Conservation (phyloP, 306 rosid genomes). For the Gillenia trifoliata region DNA sequence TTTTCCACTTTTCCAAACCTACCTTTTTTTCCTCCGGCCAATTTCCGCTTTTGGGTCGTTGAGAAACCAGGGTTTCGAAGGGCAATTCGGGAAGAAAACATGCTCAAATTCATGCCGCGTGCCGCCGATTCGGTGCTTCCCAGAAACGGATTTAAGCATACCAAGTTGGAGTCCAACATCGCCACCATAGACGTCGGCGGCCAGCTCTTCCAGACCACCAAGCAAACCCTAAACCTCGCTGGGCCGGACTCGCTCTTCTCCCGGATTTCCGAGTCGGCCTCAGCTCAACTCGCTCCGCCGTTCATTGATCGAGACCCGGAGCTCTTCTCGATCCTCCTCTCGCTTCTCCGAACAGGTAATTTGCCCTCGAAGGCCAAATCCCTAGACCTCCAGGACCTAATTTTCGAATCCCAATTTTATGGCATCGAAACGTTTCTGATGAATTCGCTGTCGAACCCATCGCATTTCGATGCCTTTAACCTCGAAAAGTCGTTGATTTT, state of each 20-base stretch:
- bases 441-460: slow-evolving; percentile 62
- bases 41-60: neutral
- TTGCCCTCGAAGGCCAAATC: slow-evolving; percentile 78
- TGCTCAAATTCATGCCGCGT: slow-evolving; percentile 37
- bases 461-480: slow-evolving; percentile 80
- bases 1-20: neutral
- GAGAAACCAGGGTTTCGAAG: neutral
- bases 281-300: slow-evolving; percentile 18
- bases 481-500: slow-evolving; percentile 57
- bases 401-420: slow-evolving; percentile 65
- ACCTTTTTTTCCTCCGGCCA: neutral
- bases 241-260: slow-evolving; percentile 59
- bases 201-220: slow-evolving; percentile 78
- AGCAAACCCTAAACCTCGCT: slow-evolving; percentile 65
- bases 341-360: slow-evolving; percentile 84
- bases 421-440: slow-evolving; percentile 64
- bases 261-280: slow-evolving; percentile 27
- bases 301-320: slow-evolving; percentile 92
- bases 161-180: slow-evolving; percentile 42
- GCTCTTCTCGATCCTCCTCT: slow-evolving; percentile 69
- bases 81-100: neutral
- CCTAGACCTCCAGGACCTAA: slow-evolving; percentile 69
- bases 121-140: slow-evolving; percentile 24
- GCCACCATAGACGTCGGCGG: slow-evolving; percentile 85
- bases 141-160: slow-evolving; percentile 11